These are phyloP conservation scores for Paxillus involutus DNA, from an alignment of 768 basidiomycete species.

Conservation along the genomic window DNA sequence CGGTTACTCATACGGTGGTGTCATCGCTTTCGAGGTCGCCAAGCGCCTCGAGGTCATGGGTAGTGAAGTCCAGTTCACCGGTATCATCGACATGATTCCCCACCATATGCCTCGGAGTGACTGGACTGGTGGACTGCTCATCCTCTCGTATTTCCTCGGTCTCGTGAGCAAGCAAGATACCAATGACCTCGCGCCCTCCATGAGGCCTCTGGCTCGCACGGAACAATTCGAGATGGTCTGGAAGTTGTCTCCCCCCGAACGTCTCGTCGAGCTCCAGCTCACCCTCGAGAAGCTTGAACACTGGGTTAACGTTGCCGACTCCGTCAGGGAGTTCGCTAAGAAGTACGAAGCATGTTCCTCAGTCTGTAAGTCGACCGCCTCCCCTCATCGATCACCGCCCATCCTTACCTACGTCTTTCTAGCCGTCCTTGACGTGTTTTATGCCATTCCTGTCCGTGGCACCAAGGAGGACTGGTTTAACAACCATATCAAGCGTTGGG, in stretches of 20 bases:
- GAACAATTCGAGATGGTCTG: slow-evolving; percentile 27
- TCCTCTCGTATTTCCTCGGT: slow-evolving; percentile 41
- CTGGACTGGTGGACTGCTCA: slow-evolving; percentile 41
- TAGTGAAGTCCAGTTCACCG: slow-evolving; percentile 32
- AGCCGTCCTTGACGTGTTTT: slow-evolving; percentile 19
- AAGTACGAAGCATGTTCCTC: slow-evolving; percentile 23
- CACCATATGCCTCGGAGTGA: slow-evolving; percentile 41
- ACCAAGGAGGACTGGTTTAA: slow-evolving; percentile 20
- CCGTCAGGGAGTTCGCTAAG: slow-evolving; percentile 31
- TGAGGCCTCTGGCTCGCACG: slow-evolving; percentile 19
- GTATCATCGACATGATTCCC: slow-evolving; percentile 37
- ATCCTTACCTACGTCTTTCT: not conserved
- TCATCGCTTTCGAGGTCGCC: slow-evolving; percentile 36
- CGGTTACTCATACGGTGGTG: slow-evolving; percentile 40
- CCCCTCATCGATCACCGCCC: not conserved
- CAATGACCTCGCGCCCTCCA: slow-evolving; percentile 15
- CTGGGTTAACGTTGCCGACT: slow-evolving; percentile 30
- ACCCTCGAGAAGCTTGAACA: slow-evolving; percentile 25
- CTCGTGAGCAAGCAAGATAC: slow-evolving; percentile 30
- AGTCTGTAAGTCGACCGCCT: slow-evolving; percentile 20
- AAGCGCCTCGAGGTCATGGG: slow-evolving; percentile 30
- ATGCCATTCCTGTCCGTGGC: slow-evolving; percentile 14
- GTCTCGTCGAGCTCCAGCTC: slow-evolving; percentile 28
- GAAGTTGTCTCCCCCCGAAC: slow-evolving; percentile 28
- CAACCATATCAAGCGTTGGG: slow-evolving; percentile 19